Evolutionary conservation across 2,329 filamentous ascomycete genomes (phyloP), one percentile per base, ranked within the genome.

Genomic region (Mollisia scopiformis): DNA sequence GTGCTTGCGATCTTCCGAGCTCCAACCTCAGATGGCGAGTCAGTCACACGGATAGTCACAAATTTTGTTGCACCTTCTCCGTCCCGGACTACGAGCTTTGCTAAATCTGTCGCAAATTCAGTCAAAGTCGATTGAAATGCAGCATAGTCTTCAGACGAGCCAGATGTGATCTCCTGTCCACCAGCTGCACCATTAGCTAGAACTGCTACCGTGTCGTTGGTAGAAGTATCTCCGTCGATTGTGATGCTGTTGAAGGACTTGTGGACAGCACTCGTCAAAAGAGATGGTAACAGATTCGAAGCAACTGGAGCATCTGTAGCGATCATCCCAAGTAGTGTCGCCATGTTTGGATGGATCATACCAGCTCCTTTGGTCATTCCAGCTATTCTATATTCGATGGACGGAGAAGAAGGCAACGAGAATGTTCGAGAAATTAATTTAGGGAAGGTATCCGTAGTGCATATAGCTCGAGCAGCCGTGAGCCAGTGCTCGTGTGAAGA

Each of bases 331-430:
- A 99, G 87, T 33, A 98, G 85, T 0, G 95, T 99, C 30, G 93
- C 95, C 93, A 99, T 97, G 80, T 99, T 98, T 51, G 95, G 95
- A 74, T 97, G 93, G 75, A 99, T 97, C 95, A 99, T 99, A 72
- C 95, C 95, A 5, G 95, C 95, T 59, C 95, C 95, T 80, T 99
- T 99, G 72, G 94, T 96, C 87, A 96, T 96, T 69, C 95, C 95
- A 13, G 92, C 93, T 53, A 99, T 89, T 69, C 85, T 84, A 79
- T 97, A 99, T 74, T 89, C 88, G 53, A 86, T 81, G 19, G 82
- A 82, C 0, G 91, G 87, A 3, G 91, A 90, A 1, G 91, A 93
- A 3, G 95, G 93, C 31, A 99, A 86, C 28, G 82, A 87, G 77
- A 98, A 99, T 14, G 87, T 87, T 68, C 85, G 87, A 21, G 93